Evolutionary conservation across 2,329 filamentous ascomycete species (phyloP).

Genomic region (Lasiodiplodia sp.): DNA sequence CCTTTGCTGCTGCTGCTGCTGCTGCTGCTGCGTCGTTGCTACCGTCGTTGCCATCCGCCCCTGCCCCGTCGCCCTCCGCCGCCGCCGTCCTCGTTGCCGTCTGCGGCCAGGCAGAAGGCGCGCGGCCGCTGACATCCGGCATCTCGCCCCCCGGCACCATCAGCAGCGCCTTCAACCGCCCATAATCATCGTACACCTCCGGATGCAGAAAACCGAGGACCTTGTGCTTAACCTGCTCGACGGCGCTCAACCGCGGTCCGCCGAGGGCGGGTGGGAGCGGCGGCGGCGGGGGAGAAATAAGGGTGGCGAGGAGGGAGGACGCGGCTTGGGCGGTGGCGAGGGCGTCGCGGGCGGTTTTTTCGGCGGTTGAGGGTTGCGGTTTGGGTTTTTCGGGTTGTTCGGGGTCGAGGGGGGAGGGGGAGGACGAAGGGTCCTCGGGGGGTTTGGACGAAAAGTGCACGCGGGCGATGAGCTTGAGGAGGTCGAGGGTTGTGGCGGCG

Average conservation of each 20-base stretch:
- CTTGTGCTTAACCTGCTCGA: not conserved
- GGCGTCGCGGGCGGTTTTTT: not conserved
- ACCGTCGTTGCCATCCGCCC: no score
- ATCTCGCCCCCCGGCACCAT: not conserved
- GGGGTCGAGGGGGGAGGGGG: not conserved
- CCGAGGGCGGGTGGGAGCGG: not conserved
- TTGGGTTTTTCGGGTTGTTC: not conserved
- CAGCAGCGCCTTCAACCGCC: not conserved
- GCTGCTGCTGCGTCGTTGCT: no score
- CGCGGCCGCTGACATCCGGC: not conserved
- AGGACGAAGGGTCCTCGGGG: not conserved
- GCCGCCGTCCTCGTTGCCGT: no score
- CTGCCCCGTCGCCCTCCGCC: no score
- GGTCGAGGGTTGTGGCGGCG: slow-evolving; percentile 1
- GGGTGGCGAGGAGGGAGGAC: not conserved
- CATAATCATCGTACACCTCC: slow-evolving; percentile 4
- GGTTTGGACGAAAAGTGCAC: not conserved
- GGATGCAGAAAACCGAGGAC: slow-evolving; percentile 11
- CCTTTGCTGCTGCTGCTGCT: not conserved
- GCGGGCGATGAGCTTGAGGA: slow-evolving; percentile 15
- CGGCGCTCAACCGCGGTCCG: not conserved
- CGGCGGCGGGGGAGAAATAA: not conserved
- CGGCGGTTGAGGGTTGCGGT: not conserved
- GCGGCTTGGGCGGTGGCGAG: not conserved
- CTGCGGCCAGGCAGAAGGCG: no score